Evolutionary conservation across 805 yeast species (phyloP), one percentile per base, ranked within the genome.

Genomic region (Candida andamanensis): DNA sequence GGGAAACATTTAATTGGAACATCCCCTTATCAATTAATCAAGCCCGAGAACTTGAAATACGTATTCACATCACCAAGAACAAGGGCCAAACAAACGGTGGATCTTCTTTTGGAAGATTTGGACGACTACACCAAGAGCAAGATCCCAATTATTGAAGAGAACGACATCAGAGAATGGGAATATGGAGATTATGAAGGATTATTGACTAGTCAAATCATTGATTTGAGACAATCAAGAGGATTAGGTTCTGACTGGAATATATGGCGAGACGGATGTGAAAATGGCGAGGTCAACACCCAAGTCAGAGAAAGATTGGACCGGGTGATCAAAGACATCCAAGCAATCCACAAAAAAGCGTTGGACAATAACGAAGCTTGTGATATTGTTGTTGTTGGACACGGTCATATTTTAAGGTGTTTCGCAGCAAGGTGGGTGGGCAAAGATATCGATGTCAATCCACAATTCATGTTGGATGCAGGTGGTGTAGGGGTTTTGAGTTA

Each of bases 111-210:
- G 26, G 74, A 70, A 36, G 51, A 62, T 4, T 49, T 78, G 27
- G 64, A 67, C 15, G 67, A 60, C 10, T 64, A 62, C 16, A 58
- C 64, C 12, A 66, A 59, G 37, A 41, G 63, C 7, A 41, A 56
- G 5, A 67, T 79, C 29, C 61, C 69, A 6, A 47, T 70, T 26
- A 58, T 63, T 36, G 68, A 69, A 13, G 80, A 78, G 41, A 76
- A 83, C 29, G 87, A 85, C 47, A 58, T 87, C 30, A 73, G 92
- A 46, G 97, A 90, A 60, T 90, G 97, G 97, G 94, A 85, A 44
- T 90, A 90, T 49, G 97, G 97, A 45, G 92, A 85, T 50, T 90
- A 90, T 56, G 97, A 90, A 65, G 97, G 97, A 4, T 56, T 78
- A 44, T 52, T 70, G 36, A 82, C 95, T 2, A 54, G 61, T 5